A percentile compares a stretch with the other conserved stretches of the same genome.
Evolutionary conservation across 1,284 basidiomycete species (phyloP).

Genomic region (Hortiboletus rubellus): DNA sequence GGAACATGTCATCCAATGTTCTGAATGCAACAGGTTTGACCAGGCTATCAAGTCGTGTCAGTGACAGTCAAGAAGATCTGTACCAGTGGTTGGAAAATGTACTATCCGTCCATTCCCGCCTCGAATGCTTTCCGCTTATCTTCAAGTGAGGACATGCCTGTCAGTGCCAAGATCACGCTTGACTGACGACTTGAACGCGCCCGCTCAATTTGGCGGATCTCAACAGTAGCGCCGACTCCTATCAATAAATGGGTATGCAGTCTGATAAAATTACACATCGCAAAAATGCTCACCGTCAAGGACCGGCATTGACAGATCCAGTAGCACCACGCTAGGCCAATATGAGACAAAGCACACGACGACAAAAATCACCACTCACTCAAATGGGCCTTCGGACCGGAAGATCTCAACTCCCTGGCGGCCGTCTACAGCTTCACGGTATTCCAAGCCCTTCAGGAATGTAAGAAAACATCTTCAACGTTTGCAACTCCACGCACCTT

Average conservation of each 20-base stretch:
- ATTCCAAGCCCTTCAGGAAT: constrained; percentile 67
- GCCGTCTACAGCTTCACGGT: constrained; percentile 80
- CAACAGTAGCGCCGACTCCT: constrained; percentile 81
- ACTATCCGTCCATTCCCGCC: constrained; percentile 95
- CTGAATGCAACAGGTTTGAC: constrained; percentile 93
- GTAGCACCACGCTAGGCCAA: constrained; percentile 66
- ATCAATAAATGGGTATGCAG: constrained; percentile 1
- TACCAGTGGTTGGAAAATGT: constrained; percentile 37
- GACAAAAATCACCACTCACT: constrained; percentile 53
- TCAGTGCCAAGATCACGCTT: constrained; percentile 84
- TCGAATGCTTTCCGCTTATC: constrained; percentile 91
- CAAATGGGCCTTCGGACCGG: constrained; percentile 64
- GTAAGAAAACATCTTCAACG: constrained; percentile 6
- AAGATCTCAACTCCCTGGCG: constrained; percentile 82
- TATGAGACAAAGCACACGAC: constrained; percentile 12
- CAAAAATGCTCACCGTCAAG: constrained; percentile 63
- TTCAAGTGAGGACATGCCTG: constrained; percentile 89
- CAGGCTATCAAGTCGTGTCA: constrained; percentile 49
- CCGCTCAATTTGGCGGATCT: constrained; percentile 81
- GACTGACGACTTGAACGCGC: constrained; percentile 41
- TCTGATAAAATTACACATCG: neutral
- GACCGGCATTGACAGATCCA: constrained; percentile 93
- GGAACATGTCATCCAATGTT: constrained; percentile 84
- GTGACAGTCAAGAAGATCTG: neutral
- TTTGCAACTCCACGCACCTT: constrained; percentile 42